Base-by-base conservation (phyloP, 1,284 basidiomycete genomes). In the Vanrija humicola region DNA sequence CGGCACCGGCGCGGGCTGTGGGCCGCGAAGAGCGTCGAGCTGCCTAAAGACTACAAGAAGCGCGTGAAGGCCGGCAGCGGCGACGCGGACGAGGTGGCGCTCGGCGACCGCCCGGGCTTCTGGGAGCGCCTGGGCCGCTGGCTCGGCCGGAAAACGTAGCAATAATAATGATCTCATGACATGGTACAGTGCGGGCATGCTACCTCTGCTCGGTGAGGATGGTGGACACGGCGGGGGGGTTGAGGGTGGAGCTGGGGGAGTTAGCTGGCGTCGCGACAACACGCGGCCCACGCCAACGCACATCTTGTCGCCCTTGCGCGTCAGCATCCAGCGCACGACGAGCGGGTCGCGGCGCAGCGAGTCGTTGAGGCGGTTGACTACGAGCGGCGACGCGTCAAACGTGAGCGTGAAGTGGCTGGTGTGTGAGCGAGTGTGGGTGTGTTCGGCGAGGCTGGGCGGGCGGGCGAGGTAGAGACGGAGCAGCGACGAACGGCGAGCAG, bases 21-120 rank as follows among this genome's bases (percentile, higher is more conserved):
- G 90, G 79, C 76, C 26, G 60, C 81, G 5, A 76, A 73, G 12
- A 64, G 67, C 7, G 78, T 80, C 9, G 90, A 94, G 65, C 82
- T 80, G 6, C 89, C 90, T 0, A 81, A 85, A 1, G 86, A 89
- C 54, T 93, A 89, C 73, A 93, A 94, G 75, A 83, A 82, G 38
- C 81, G 88, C 45, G 67, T 76, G 61, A 70, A 70, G 46, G 54
- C 59, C 29, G 60, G 46, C 21, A 23, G 21, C 5, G 67, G 67
- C 28, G 68, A 66, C 5, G 66, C 55, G 6, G 48, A 52, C 6
- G 50, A 21, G 28, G 46, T 43, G 29, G 42, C 21, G 8, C n/a
- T 44, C 21, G 23, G 28, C 28, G 7, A 1, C 2, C 16, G n/a
- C 21, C 42, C 12, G 19, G 26, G 50, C 40, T 54, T 26, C 46